Conservation (phyloP, 108 stramenopile genomes). For the Aurantiochytrium sp. region DNA sequence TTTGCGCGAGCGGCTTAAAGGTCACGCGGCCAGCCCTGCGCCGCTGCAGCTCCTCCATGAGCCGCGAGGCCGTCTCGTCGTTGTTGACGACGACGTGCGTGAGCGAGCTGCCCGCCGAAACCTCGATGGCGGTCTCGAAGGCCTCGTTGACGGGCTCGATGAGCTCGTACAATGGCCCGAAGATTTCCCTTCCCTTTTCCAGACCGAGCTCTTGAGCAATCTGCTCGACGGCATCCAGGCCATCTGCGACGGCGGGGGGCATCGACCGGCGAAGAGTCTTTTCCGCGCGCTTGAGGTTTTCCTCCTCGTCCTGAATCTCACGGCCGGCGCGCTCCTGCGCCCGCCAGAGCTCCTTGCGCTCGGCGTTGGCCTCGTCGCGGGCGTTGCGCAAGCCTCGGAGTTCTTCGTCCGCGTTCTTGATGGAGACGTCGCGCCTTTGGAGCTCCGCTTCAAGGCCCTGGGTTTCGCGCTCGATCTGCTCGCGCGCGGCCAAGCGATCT, state of each 20-base stretch:
- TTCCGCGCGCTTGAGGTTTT: slow-evolving; percentile 54
- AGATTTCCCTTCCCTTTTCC: slow-evolving; percentile 58
- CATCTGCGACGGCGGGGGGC: slow-evolving; percentile 78
- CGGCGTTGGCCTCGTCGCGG: slow-evolving; percentile 67
- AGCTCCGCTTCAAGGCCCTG: slow-evolving; percentile 42
- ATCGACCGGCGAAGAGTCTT: slow-evolving; percentile 68
- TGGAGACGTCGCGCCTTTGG: slow-evolving; percentile 43
- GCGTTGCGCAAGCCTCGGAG: slow-evolving; percentile 63
- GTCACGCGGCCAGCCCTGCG: slow-evolving; percentile 86
- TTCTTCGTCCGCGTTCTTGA: slow-evolving; percentile 54
- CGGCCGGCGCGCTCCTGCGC: slow-evolving; percentile 62
- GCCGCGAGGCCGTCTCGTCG: slow-evolving; percentile 83
- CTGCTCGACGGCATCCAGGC: slow-evolving; percentile 68
- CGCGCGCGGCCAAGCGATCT: slow-evolving; percentile 1
- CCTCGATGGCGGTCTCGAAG: slow-evolving; percentile 86
- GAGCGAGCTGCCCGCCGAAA: slow-evolving; percentile 83
- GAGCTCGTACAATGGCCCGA: slow-evolving; percentile 89
- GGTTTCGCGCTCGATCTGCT: slow-evolving; percentile 41
- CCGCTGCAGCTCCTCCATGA: slow-evolving; percentile 80
- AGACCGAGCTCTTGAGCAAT: slow-evolving; percentile 73
- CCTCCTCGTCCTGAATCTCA: slow-evolving; percentile 63
- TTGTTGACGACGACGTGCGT: slow-evolving; percentile 97
- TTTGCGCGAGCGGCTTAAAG: slow-evolving; percentile 90
- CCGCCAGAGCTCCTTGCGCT: slow-evolving; percentile 70
- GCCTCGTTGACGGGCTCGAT: slow-evolving; percentile 68